Base-by-base conservation (phyloP, 495 filamentous ascomycete species). In the Podospora tetraspora region DNA sequence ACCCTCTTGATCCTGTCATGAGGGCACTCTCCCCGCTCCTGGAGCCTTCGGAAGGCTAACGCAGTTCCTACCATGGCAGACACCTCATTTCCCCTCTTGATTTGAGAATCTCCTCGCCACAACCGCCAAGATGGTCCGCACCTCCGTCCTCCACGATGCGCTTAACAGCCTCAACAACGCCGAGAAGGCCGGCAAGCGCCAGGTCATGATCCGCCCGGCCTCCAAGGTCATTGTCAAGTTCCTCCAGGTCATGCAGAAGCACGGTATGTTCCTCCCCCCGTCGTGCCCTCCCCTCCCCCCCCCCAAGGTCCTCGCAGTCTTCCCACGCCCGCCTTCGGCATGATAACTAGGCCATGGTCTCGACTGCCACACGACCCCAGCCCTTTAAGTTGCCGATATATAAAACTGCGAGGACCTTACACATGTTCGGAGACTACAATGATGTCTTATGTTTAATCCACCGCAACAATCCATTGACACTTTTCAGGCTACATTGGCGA, bases 141-240 rank as follows among this genome's bases (percentile, higher is more conserved):
- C 95, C 75, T 96, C 92, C 79, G 93, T 97, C 80, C 93, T 99
- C 79, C 96, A 98, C 86, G 95, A 98, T 90, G 92, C 94, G 81
- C 92, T 99, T 74, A 98, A 98, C 81, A 88, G 89, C 86, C 97
- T 99, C 90, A 98, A 99, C 92, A 99, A 98, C 81, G 95, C 95
- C 86, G 95, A 99, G 88, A 97, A 98, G 90, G 86, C 89, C 73
- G 95, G 95, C 80, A 97, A 97, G 90, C 92, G 95, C 74, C 95
- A 99, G 84, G 95, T 97, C 74, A 81, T 98, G 75, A 96, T 99
- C 86, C 88, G 93, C 70, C 95, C 95, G 77, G 90, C 87, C 81
- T 97, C 94, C 77, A 99, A 99, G 89, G 95, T 98, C 86, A 98
- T 97, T 76, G 88, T 97, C 86, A 98, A 97, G 89, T 98, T 97